A percentile compares a stretch with the other conserved stretches of the same genome.
Conservation (phyloP, 1,139 yeast species). For the Spencermartinsiella ligniputridi region DNA sequence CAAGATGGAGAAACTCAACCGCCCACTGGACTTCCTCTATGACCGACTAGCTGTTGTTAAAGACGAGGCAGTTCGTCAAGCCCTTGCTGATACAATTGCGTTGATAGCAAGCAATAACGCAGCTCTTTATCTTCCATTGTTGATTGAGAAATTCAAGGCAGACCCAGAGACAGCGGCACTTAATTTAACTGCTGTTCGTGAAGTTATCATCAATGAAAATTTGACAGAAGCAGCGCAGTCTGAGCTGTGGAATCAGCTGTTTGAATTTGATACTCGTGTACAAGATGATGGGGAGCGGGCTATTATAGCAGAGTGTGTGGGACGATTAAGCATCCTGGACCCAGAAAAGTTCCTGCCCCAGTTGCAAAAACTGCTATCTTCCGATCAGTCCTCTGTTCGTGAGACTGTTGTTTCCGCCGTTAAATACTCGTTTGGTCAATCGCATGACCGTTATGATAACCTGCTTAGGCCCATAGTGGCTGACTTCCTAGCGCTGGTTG, state of each 20-base stretch:
- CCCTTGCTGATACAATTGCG: constrained; percentile 54
- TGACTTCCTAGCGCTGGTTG: constrained; percentile 36
- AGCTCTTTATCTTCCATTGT: constrained; percentile 33
- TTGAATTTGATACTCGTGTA: constrained; percentile 16
- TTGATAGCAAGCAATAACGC: constrained; percentile 42
- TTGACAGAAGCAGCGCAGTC: constrained; percentile 11
- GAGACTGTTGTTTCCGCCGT: constrained; percentile 36
- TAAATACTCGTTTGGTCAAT: constrained; percentile 32
- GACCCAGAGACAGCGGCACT: constrained; percentile 30
- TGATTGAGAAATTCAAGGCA: constrained; percentile 32
- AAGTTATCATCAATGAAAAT: constrained; percentile 23
- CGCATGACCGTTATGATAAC: constrained; percentile 28
- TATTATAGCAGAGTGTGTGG: constrained; percentile 37
- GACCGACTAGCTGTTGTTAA: constrained; percentile 19
- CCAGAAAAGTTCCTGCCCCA: constrained; percentile 30
- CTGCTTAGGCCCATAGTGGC: constrained; percentile 33
- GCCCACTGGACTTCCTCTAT: constrained; percentile 35
- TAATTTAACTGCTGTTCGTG: constrained; percentile 39
- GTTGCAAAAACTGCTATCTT: constrained; percentile 22
- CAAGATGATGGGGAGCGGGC: constrained; percentile 31
- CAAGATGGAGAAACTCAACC: constrained; percentile 29
- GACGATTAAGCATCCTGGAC: constrained; percentile 30
- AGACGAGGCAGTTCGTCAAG: constrained; percentile 41
- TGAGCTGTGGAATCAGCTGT: constrained; percentile 27
- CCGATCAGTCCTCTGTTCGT: constrained; percentile 23